These are phyloP conservation scores for Phytophthora crassamura DNA, from an alignment of 352 stramenopile genomes.

Conservation along the genomic window DNA sequence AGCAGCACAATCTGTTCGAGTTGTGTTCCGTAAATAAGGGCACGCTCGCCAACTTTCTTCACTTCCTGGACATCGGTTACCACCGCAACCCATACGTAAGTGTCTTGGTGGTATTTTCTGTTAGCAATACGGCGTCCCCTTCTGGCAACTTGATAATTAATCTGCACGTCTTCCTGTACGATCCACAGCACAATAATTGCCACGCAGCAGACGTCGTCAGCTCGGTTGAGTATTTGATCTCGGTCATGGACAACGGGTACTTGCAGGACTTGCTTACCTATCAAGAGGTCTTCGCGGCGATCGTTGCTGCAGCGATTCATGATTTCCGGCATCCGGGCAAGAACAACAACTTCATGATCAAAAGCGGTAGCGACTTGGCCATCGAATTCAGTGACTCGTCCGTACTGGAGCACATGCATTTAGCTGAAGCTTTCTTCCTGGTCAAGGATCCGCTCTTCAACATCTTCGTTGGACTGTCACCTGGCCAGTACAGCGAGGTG, in stretches of 20 bases:
- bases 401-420: constrained; percentile 87
- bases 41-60: constrained; percentile 79
- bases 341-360: constrained; percentile 90
- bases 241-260: constrained; percentile 79
- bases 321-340: constrained; percentile 87
- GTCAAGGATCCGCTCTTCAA: constrained; percentile 71
- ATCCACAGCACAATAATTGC: constrained; percentile 80
- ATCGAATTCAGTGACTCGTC: constrained; percentile 87
- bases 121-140: constrained; percentile 4
- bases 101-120: constrained; percentile 6
- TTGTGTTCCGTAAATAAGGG: constrained; percentile 77
- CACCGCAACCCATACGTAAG: constrained; percentile 83
- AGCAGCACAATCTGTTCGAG: constrained; percentile 85
- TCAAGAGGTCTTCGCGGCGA: constrained; percentile 82
- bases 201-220: constrained; percentile 83
- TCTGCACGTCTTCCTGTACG: constrained; percentile 13
- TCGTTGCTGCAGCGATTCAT: constrained; percentile 84
- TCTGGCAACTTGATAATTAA: constrained; percentile 4
- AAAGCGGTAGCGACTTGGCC: constrained; percentile 71
- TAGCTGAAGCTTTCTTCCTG: constrained; percentile 85
- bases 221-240: constrained; percentile 85
- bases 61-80: constrained; percentile 85
- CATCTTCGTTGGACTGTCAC: constrained; percentile 74
- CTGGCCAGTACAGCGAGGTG: constrained; percentile 65
- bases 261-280: constrained; percentile 84